Conservation (phyloP, 2,329 filamentous ascomycete genomes). For the Claviceps citrina region DNA sequence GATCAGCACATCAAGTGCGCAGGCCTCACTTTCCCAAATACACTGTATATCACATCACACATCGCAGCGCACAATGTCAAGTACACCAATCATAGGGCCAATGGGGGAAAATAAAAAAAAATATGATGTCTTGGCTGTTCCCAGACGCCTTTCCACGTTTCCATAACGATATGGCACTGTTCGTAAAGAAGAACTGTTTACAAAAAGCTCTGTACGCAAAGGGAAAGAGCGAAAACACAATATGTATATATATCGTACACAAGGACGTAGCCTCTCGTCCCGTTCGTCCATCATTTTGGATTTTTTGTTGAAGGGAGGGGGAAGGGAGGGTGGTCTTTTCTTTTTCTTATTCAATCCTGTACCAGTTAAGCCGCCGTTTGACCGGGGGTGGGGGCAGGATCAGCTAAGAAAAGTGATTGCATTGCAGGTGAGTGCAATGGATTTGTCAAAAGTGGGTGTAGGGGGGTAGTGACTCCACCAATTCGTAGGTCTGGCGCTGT, state of each 20-base stretch:
- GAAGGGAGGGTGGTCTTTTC: background rate
- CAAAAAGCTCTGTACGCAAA: slow-evolving; percentile 25
- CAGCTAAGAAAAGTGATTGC: no score
- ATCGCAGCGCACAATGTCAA: no score
- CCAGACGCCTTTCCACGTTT: slow-evolving; percentile 15
- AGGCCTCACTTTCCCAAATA: no score
- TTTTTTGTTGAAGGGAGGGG: no score
- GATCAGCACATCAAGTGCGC: no score
- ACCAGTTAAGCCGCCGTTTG: no score
- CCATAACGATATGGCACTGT: slow-evolving; percentile 15
- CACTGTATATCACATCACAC: no score
- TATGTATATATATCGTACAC: slow-evolving; percentile 25
- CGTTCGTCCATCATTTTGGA: background rate
- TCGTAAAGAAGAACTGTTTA: slow-evolving; percentile 24
- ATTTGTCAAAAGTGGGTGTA: background rate
- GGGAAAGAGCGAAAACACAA: slow-evolving; percentile 19
- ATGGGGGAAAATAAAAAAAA: no score
- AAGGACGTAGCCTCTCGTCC: slow-evolving; percentile 6
- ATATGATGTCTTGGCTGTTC: slow-evolving; percentile 11
- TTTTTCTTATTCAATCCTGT: background rate
- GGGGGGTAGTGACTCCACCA: background rate
- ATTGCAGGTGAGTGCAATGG: no score
- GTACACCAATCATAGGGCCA: no score
- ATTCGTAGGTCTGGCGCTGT: background rate
- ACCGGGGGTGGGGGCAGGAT: no score